These are phyloP conservation scores for Acanthochlamys bracteata DNA, from an alignment of 106 monocot species.

Conservation along the genomic window DNA sequence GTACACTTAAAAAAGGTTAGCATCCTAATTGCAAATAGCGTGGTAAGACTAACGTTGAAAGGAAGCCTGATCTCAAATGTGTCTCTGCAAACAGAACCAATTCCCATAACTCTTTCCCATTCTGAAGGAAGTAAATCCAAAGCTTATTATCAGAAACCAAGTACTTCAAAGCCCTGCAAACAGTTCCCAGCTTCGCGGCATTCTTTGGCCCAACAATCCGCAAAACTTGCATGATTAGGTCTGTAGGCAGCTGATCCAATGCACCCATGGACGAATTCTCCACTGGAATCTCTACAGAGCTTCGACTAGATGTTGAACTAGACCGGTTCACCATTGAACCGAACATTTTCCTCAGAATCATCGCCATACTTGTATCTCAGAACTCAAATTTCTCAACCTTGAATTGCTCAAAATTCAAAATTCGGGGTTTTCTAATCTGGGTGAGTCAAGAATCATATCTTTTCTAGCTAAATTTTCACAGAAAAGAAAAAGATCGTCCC, in stretches of 20 bases:
- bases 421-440: too few relatives aligned
- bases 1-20: too few relatives aligned
- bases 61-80: conserved; percentile 34
- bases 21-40: background rate
- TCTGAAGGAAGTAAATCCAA: conserved; percentile 71
- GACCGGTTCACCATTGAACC: conserved; percentile 40
- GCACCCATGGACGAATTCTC: conserved; percentile 28
- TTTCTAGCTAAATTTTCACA: too few relatives aligned
- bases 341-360: conserved; percentile 47
- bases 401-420: too few relatives aligned
- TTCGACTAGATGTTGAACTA: conserved; percentile 10
- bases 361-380: conserved; percentile 26
- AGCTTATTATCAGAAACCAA: conserved; percentile 65
- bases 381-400: too few relatives aligned
- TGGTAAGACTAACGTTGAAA: conserved; percentile 11
- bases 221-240: conserved; percentile 64
- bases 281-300: background rate
- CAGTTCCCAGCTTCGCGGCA: conserved; percentile 35
- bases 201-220: conserved; percentile 47
- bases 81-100: conserved; percentile 69
- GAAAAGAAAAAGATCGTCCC: too few relatives aligned
- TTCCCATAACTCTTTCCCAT: conserved; percentile 64
- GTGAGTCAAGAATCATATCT: too few relatives aligned
- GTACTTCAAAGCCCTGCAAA: conserved; percentile 52
- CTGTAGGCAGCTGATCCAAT: conserved; percentile 57